phyloP scores from a whole-genome alignment of 2,329 filamentous ascomycete species.

The Lachnellula hyalina region DNA sequence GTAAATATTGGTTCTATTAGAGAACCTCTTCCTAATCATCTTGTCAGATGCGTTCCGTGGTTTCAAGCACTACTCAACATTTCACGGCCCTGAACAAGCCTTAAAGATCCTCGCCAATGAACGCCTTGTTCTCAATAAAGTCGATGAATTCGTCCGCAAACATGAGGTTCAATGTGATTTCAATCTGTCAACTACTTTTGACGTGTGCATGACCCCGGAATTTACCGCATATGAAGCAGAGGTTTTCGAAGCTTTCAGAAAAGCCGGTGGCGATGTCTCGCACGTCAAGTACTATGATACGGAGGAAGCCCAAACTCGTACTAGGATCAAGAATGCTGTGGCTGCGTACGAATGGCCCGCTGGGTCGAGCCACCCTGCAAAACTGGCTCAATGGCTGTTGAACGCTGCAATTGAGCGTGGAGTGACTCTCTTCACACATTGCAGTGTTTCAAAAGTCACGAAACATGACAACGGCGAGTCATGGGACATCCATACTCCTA shows the following conservation, averaged over 20 bases:
- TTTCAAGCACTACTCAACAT: constrained; percentile 38
- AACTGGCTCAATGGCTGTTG: constrained; percentile 44
- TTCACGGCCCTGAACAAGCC: constrained; percentile 40
- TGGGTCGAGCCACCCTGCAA: constrained; percentile 44
- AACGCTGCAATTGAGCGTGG: constrained; percentile 34
- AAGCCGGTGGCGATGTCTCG: constrained; percentile 40
- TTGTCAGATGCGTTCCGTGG: constrained; percentile 41
- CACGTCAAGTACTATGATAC: constrained; percentile 37
- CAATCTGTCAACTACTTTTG: constrained; percentile 41
- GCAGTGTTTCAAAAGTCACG: constrained; percentile 33
- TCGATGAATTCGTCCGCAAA: constrained; percentile 38
- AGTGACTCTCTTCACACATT: constrained; percentile 38
- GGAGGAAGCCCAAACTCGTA: constrained; percentile 35
- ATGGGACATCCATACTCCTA: constrained; percentile 34
- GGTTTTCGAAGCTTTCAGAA: constrained; percentile 35
- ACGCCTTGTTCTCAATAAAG: constrained; percentile 35
- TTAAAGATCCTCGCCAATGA: constrained; percentile 43
- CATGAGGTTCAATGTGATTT: constrained; percentile 42
- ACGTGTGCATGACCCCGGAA: constrained; percentile 43
- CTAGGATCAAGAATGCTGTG: constrained; percentile 34
- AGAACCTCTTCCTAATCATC: background rate
- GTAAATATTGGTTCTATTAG: background rate
- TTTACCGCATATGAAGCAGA: constrained; percentile 41
- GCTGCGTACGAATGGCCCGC: constrained; percentile 48
- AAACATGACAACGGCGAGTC: constrained; percentile 11